Base-by-base conservation (phyloP, 2,329 filamentous ascomycete species). In the Verticillium albo-atrum region DNA sequence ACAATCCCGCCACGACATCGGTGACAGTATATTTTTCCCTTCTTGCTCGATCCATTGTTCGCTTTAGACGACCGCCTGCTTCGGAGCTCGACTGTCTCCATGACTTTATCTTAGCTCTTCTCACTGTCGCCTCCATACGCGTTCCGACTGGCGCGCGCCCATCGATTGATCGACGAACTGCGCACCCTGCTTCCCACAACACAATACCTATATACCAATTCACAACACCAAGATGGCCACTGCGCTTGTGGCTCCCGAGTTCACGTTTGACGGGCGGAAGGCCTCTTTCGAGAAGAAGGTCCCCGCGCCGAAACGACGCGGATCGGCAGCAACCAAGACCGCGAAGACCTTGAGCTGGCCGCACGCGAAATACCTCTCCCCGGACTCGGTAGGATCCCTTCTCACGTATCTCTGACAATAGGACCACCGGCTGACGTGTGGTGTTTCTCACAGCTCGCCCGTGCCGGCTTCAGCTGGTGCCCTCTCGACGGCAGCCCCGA, bases 381-480 rank as follows among this genome's bases (percentile, higher is more conserved):
- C 88, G 14, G 81, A 85, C 65, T 84, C 89, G 64, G 89, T 91
- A 59, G 47, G 63, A n/a, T n/a, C n/a, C n/a, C n/a, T n/a, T n/a
- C n/a, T n/a, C n/a, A n/a, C n/a, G n/a, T n/a, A n/a, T n/a, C n/a
- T n/a, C n/a, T n/a, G n/a, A n/a, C n/a, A n/a, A n/a, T n/a, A n/a
- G n/a, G n/a, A n/a, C n/a, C n/a, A n/a, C n/a, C n/a, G n/a, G 34
- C 50, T 28, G 42, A 58, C 60, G 34, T 61, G 61, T 51, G 32
- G 55, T 53, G 56, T 42, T 14, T 54, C 34, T 50, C 54, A 52
- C 70, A 97, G 90, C 88, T 99, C 68, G 94, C 95, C 4, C 87
- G 85, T 69, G 94, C 95, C 59, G 95, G 95, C 37, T 97, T 99
- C 77, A 95, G 89, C 76, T 98, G 91, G 76, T 85, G 88, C 62